A percentile compares a stretch with the other conserved stretches of the same genome.
Conservation (phyloP, 306 rosid genomes). For the Prunus davidiana region DNA sequence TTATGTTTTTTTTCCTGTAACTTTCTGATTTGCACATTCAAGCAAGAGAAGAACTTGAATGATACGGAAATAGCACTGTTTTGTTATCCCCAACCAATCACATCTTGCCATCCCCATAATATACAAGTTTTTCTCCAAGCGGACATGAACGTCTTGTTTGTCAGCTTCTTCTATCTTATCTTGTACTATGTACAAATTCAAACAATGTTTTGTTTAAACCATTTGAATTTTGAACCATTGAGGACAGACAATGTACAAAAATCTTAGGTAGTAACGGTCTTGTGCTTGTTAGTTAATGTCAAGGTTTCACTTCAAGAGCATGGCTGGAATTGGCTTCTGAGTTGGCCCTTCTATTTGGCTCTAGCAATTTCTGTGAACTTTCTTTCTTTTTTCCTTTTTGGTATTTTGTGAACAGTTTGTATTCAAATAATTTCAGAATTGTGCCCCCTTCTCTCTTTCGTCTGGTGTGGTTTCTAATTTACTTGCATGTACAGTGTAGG, state of each 20-base stretch:
- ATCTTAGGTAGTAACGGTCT: neutral
- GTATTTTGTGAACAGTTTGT: neutral
- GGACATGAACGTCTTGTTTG: too few relatives aligned
- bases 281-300: constrained; percentile 3
- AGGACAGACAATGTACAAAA: neutral
- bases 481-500: neutral
- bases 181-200: too few relatives aligned
- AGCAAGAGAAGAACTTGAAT: too few relatives aligned
- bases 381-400: neutral
- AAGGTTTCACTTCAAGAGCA: neutral
- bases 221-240: too few relatives aligned
- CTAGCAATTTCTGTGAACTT: neutral
- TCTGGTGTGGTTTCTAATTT: neutral
- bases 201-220: too few relatives aligned
- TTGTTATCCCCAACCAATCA: too few relatives aligned
- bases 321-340: neutral
- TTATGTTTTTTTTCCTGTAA: neutral
- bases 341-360: constrained; percentile 1
- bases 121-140: neutral
- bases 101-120: too few relatives aligned
- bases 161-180: neutral
- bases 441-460: too few relatives aligned
- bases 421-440: neutral
- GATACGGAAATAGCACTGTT: too few relatives aligned
- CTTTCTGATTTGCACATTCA: neutral